Base-by-base conservation (phyloP, 2,329 filamentous ascomycete species). In the Elsinoe australis region DNA sequence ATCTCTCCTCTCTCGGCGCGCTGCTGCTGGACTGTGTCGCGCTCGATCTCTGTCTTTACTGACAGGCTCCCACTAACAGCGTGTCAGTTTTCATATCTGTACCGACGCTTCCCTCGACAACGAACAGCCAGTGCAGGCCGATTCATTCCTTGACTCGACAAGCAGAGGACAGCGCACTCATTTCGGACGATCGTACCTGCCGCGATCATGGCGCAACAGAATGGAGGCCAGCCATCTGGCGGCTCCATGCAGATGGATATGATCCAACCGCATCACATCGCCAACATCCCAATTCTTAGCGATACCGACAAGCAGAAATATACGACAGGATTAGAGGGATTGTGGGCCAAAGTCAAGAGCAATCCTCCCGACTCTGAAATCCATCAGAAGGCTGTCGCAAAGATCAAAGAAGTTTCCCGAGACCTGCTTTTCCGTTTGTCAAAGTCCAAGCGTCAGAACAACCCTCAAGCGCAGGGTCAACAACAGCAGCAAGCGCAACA, bases 381-480 rank as follows among this genome's bases (percentile, higher is more conserved):
- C 14, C 38, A 54, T 15, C 51, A 46, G n/a, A 51, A 54, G 47
- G 52, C 52, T 12, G 36, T 48, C 12, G 17, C 35, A 10, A 54
- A 52, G 50, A 54, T 54, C 45, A 54, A 50, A 48, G 62, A 51
- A 22, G 52, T 54, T 6, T 54, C 52, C 9, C 36, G 33, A 22
- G 49, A 54, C 9, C 31, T 54, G 8, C 42, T 53, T 49, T 26
- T 34, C 19, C 28, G 45, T 22, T 44, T 53, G 7, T 22, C 49
- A 4, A 46, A 32, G 17, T 51, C 47, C 34, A 53, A 52, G 21
- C 34, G 45, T 19, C 35, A 38, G n/a, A 14, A 15, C n/a, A 31
- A 26, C 9, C 39, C 15, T 14, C 24, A 34, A 14, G 22, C 46
- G 9, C 50, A 52, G 28, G 36, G 41, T 18, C 35, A 31, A 28